phyloP scores from a whole-genome alignment of 2,329 filamentous ascomycete species.

The Fusarium xyrophilum region DNA sequence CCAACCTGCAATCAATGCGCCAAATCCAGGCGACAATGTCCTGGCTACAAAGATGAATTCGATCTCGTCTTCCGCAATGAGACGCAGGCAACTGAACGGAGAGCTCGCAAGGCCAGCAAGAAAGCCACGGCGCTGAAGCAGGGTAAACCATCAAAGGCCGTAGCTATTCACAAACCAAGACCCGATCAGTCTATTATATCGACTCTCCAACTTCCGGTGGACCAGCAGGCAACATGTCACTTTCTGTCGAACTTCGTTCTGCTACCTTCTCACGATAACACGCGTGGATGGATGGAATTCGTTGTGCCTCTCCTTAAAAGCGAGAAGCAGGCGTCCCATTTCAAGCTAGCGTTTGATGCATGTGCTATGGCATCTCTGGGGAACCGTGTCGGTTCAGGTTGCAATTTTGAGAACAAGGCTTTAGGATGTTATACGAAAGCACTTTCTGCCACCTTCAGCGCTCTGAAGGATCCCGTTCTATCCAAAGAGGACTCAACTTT shows the following conservation, averaged over 20 bases:
- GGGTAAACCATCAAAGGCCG: constrained; percentile 35
- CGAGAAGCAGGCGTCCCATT: constrained; percentile 53
- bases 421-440: constrained; percentile 63
- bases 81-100: constrained; percentile 70
- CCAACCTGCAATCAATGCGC: constrained; percentile 70
- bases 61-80: constrained; percentile 77
- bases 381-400: constrained; percentile 53
- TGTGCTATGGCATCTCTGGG: constrained; percentile 65
- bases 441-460: constrained; percentile 58
- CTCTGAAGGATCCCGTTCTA: constrained; percentile 57
- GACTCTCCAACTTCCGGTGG: constrained; percentile 55
- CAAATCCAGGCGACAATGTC: constrained; percentile 69
- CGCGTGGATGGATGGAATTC: constrained; percentile 65
- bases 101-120: constrained; percentile 63
- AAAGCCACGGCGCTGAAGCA: constrained; percentile 52
- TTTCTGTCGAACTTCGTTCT: constrained; percentile 69
- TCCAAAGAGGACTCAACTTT: constrained; percentile 64
- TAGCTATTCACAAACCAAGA: constrained; percentile 22
- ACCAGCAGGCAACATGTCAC: constrained; percentile 64
- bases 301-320: constrained; percentile 61
- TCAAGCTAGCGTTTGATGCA: constrained; percentile 65
- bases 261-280: constrained; percentile 57
- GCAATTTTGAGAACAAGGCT: constrained; percentile 50
- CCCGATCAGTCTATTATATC: constrained; percentile 40
- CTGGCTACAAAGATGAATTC: constrained; percentile 74